Conservation (phyloP, 768 basidiomycete species). For the Ephemerocybe angulata region DNA sequence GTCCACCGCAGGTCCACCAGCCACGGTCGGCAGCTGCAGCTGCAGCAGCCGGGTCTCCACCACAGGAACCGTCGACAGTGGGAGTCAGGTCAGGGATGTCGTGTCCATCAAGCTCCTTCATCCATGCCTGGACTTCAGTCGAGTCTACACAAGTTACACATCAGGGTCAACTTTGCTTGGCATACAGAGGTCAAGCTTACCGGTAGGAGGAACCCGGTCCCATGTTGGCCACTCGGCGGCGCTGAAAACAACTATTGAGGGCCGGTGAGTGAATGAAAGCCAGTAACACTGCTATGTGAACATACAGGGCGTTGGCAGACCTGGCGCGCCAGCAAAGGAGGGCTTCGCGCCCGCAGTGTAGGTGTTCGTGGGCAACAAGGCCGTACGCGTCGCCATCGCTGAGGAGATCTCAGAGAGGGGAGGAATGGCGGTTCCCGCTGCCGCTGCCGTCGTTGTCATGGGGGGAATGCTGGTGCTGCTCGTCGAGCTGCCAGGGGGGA, state of each 20-base stretch:
- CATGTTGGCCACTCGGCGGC: constrained; percentile 54
- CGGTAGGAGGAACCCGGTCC: constrained; percentile 57
- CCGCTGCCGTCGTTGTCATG: constrained; percentile 41
- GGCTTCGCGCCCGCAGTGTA: constrained; percentile 58
- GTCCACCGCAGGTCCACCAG: constrained; percentile 91
- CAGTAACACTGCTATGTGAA: constrained; percentile 1
- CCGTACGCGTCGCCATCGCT: constrained; percentile 56
- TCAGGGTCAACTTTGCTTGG: background rate
- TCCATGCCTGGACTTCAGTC: constrained; percentile 65
- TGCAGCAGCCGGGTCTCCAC: constrained; percentile 51
- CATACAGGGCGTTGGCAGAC: constrained; percentile 63
- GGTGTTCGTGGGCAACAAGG: constrained; percentile 48
- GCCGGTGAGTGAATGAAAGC: background rate
- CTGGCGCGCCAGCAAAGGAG: constrained; percentile 61
- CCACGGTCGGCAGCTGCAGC: constrained; percentile 59
- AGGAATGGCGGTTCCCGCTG: constrained; percentile 47
- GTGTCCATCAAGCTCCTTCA: constrained; percentile 69
- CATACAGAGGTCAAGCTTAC: constrained; percentile 32
- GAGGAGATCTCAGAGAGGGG: constrained; percentile 56
- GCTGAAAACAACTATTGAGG: constrained; percentile 23
- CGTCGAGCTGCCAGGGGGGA: constrained; percentile 7
- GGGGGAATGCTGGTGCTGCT: constrained; percentile 10
- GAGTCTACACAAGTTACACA: constrained; percentile 39
- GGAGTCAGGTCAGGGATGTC: constrained; percentile 63
- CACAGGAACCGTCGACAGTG: constrained; percentile 70